Conservation (phyloP, 768 basidiomycete genomes). For the Agrocybe pediades region DNA sequence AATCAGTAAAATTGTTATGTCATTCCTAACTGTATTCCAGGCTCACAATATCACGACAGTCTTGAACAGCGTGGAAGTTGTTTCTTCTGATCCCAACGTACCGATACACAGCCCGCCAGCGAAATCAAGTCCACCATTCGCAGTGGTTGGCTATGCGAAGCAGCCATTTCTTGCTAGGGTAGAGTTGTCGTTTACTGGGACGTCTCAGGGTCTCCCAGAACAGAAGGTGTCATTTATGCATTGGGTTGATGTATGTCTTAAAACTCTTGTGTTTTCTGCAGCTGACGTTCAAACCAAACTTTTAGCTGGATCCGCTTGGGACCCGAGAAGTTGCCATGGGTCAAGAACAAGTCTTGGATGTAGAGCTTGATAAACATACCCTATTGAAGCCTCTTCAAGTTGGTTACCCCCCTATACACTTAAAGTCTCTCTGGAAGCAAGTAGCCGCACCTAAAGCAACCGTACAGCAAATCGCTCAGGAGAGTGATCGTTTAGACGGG, state of each 20-base stretch:
- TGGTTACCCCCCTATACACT: slow-evolving; percentile 31
- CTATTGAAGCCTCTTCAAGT: slow-evolving; percentile 34
- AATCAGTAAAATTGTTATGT: not conserved
- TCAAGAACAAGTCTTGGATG: slow-evolving; percentile 54
- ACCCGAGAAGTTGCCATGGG: slow-evolving; percentile 34
- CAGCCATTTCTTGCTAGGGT: slow-evolving; percentile 49
- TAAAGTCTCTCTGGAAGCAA: slow-evolving; percentile 41
- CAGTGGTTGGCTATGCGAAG: slow-evolving; percentile 41
- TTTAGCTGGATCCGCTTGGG: slow-evolving; percentile 44
- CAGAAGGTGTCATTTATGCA: slow-evolving; percentile 49
- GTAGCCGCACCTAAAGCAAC: not conserved
- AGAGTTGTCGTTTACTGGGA: slow-evolving; percentile 44
- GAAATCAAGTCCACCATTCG: slow-evolving; percentile 43
- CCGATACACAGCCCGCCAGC: slow-evolving; percentile 15
- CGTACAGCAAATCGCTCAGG: not conserved
- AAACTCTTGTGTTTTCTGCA: not conserved
- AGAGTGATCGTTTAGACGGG: not conserved
- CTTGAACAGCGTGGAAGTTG: slow-evolving; percentile 39
- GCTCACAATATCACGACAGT: slow-evolving; percentile 48
- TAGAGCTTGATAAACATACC: slow-evolving; percentile 52
- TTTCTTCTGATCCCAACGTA: slow-evolving; percentile 22
- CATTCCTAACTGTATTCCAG: slow-evolving; percentile 22
- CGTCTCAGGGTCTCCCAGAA: slow-evolving; percentile 22
- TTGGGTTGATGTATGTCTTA: slow-evolving; percentile 51
- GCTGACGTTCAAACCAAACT: not conserved